A percentile compares a stretch with the other conserved stretches of the same genome.
Evolutionary conservation across 257 asterid species (phyloP).

Genomic region (Nicotiana knightiana): DNA sequence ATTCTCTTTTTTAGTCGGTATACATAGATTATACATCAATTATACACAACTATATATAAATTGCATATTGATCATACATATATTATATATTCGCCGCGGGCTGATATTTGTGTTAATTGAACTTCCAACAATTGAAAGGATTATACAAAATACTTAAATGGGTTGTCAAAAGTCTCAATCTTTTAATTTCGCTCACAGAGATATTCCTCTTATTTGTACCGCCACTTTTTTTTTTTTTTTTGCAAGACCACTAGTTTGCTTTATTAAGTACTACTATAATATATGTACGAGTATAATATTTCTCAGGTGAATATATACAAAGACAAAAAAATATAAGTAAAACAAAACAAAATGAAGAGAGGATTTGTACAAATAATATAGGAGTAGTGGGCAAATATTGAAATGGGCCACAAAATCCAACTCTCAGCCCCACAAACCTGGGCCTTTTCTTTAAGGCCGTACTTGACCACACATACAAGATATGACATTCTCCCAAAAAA

Average conservation of each 20-base stretch:
- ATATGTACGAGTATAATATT: neutral
- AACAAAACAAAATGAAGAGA: neutral
- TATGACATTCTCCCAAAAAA: neutral
- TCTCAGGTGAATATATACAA: neutral
- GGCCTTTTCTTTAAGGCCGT: neutral
- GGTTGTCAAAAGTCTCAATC: neutral
- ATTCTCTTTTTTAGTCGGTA: too few relatives aligned
- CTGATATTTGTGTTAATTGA: neutral
- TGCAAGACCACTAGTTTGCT: neutral
- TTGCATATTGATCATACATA: too few relatives aligned
- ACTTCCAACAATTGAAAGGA: neutral
- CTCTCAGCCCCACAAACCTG: neutral
- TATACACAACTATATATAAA: too few relatives aligned
- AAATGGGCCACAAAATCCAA: slow-evolving; percentile 10
- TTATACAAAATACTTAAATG: neutral
- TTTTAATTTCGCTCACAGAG: neutral
- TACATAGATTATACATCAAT: too few relatives aligned
- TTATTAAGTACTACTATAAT: too few relatives aligned
- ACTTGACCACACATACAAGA: neutral
- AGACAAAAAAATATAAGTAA: neutral
- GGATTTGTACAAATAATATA: neutral
- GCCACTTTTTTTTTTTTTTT: too few relatives aligned
- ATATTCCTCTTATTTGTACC: neutral
- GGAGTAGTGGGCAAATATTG: neutral
- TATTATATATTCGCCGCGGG: too few relatives aligned